A percentile compares a stretch with the other conserved stretches of the same genome.
phyloP scores from a whole-genome alignment of 306 rosid genomes.

The Mucuna pruriens region DNA sequence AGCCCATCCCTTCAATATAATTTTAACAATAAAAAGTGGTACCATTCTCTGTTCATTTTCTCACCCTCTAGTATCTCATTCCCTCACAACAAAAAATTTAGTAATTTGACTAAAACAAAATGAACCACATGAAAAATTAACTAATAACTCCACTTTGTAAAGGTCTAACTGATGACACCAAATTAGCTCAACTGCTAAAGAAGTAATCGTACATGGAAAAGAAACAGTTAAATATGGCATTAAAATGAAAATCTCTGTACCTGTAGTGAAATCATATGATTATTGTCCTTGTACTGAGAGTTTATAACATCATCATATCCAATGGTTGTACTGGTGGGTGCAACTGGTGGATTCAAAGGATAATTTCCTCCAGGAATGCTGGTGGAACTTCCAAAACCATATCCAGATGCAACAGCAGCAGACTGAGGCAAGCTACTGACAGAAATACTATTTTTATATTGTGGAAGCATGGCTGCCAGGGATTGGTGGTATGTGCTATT shows the following conservation, averaged over 20 bases:
- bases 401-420: slow-evolving; percentile 84
- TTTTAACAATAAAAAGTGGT: neutral
- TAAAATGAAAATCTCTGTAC: slow-evolving; percentile 39
- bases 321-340: slow-evolving; percentile 77
- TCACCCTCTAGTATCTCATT: neutral
- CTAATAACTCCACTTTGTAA: neutral
- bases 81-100: neutral
- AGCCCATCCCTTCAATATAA: slow-evolving; percentile 9
- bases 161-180: neutral
- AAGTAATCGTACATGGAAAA: neutral
- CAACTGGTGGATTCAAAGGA: slow-evolving; percentile 74
- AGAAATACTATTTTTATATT: slow-evolving; percentile 91
- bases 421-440: slow-evolving; percentile 97
- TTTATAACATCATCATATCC: slow-evolving; percentile 85
- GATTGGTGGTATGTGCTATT: slow-evolving; percentile 97
- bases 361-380: slow-evolving; percentile 94
- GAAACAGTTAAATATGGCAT: neutral
- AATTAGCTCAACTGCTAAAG: neutral
- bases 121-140: neutral
- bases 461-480: slow-evolving; percentile 93
- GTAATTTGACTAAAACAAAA: neutral
- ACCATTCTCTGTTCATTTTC: neutral
- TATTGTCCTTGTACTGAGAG: slow-evolving; percentile 90
- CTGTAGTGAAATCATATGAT: slow-evolving; percentile 92
- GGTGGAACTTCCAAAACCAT: slow-evolving; percentile 89